Evolutionary conservation across 805 yeast genomes (phyloP), one percentile per base, ranked within the genome.

Genomic region (Metschnikowia drakensbergensis): DNA sequence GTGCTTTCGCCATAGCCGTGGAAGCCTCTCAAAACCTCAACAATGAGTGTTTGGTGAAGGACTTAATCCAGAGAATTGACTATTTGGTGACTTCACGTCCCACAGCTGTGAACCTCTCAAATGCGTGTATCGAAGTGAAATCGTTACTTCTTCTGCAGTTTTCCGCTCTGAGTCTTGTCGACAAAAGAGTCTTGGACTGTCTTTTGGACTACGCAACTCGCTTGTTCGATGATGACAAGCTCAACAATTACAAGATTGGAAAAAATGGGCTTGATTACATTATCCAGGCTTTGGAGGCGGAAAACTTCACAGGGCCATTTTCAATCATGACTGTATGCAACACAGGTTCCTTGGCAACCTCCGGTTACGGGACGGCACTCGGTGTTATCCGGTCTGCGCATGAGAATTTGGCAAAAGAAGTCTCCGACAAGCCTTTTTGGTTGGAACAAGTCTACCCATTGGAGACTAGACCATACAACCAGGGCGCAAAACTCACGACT

Each of bases 301-400:
- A 82, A 52, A 68, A 72, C 4, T 82, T 79, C 58, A 61, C 65
- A 17, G 88, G 86, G 9, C 84, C 84, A 4, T 83, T 90, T 62
- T 80, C 95, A 1, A 91, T 89, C 3, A 68, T 94, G 62, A 92
- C 98, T 1, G 88, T 94, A 48, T 92, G 99, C 68, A 92, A 92
- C 68, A 92, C 99, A 0, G 99, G 99, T 0, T 88, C 97, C 0
- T 73, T 92, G 50, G 99, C 99, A 1, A 92, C 99, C 1, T 88
- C 98, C 3, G 98, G 98, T 2, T 92, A 90, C 63, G 99, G 99
- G 29, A 92, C 99, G 4, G 98, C 98, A 0, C 74, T 92, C 29
- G 98, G 99, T 10, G 88, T 94, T 25, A 82, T 92, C 35, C 80
- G 98, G 55, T 81, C 96, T 0, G 72, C 87, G 2, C 58, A 52